Evolutionary conservation across 83 land plant species (phyloP), one percentile per base, ranked within the genome.

Genomic region (Picea abies): DNA sequence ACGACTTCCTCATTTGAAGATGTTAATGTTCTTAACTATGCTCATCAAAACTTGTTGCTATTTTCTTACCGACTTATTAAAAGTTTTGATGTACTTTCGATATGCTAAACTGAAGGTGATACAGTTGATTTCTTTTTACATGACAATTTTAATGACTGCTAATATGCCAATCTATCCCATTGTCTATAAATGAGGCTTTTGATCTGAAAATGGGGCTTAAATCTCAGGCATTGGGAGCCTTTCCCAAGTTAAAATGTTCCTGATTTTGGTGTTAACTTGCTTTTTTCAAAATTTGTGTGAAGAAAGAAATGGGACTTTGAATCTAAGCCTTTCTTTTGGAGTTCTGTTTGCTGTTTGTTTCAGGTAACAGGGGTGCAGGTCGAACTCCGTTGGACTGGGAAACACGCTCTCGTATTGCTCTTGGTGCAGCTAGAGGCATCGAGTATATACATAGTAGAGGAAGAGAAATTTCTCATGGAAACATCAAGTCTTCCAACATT

Each of bases 381-480:
- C 81, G 91, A 66, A 91, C 93, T 32, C 93, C 95, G 7, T 83
- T 93, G 64, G 88, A 86, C 80, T 91, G 91, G 95, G 90, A 86
- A 76, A 81, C 86, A 19, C 67, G 95, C 41, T 77, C 85, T 26
- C 49, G 76, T 26, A 91, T 93, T 26, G 93, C 93, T 37, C 86
- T 89, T 6, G 90, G 90, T 25, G 89, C 91, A 7, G 93, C 95
- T 4, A 86, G 86, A 22, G 95, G 93, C 68, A 76, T 87, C 6
- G 87, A 84, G 22, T 80, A 81, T 60, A 32, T 87, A 25, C 89
- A 87, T 80, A 66, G 77, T 19, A 83, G 82, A 62, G 80, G 82
- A 3, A 32, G 20, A 4, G 84, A 85, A 70, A 75, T 88, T 49
- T 60, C 62, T 5, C 84, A 84, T 23, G 86, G 85, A 25, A 81